A percentile compares a stretch with the other conserved stretches of the same genome.
phyloP scores from a whole-genome alignment of 495 filamentous ascomycete species.

The Choiromyces venosus region DNA sequence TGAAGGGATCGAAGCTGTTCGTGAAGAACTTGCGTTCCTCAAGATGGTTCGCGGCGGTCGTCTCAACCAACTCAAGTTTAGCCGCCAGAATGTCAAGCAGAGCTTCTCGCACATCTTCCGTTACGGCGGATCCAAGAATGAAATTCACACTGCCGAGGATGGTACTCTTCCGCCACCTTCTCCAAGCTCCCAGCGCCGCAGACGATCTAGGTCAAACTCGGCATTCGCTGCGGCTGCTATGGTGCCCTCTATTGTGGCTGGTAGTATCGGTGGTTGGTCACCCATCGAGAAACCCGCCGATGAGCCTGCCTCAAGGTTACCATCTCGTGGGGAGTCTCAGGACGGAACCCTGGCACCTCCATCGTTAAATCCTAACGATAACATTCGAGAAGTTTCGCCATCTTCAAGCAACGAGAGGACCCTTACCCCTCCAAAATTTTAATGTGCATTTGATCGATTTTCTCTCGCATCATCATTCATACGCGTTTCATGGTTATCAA shows the following conservation, averaged over 20 bases:
- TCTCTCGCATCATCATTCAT: background rate
- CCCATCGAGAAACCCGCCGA: conserved; percentile 57
- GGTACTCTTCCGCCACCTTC: conserved; percentile 24
- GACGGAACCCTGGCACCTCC: background rate
- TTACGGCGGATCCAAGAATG: conserved; percentile 22
- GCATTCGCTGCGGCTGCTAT: conserved; percentile 64
- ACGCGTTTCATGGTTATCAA: background rate
- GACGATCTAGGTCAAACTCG: conserved; percentile 65
- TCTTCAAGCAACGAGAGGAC: background rate
- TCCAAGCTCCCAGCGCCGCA: conserved; percentile 30
- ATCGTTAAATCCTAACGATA: background rate
- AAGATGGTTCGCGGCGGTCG: conserved; percentile 89
- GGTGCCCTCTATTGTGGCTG: conserved; percentile 63
- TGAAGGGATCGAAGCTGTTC: conserved; percentile 59
- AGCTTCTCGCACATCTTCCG: conserved; percentile 31
- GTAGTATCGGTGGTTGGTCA: conserved; percentile 67
- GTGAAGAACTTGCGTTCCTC: conserved; percentile 77
- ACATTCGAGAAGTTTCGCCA: background rate
- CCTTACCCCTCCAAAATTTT: background rate
- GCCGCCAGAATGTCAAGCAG: conserved; percentile 51
- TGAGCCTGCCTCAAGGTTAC: conserved; percentile 50
- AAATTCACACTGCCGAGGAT: conserved; percentile 23
- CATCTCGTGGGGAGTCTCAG: conserved; percentile 44
- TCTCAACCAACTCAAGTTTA: conserved; percentile 77
- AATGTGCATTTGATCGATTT: background rate